Percentiles rank a stretch among this genome's conserved stretches.
phyloP scores from a whole-genome alignment of 208 protist genomes.

The Entamoeba invadens region DNA sequence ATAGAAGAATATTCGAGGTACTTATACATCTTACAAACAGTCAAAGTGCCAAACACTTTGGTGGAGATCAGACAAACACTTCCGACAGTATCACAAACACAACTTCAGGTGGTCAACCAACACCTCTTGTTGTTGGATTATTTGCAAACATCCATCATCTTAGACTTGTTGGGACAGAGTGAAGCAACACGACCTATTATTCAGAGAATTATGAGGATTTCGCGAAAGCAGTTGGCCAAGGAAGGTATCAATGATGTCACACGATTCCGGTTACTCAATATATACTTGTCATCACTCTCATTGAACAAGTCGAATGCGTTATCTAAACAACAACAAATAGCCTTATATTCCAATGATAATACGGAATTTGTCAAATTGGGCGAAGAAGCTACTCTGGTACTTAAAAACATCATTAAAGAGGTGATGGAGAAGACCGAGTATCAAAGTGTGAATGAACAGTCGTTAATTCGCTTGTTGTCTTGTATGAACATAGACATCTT shows the following conservation, averaged over 20 bases:
- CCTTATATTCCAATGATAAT: not conserved
- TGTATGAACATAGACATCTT: not conserved
- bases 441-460: not conserved
- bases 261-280: not conserved
- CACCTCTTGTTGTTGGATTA: not conserved
- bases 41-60: not conserved
- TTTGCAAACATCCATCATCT: not conserved
- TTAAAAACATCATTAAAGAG: not conserved
- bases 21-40: not conserved
- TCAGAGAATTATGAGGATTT: not conserved
- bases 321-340: not conserved
- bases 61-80: not conserved
- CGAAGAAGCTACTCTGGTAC: not conserved
- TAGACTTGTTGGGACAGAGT: not conserved
- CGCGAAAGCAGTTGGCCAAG: not conserved
- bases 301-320: not conserved
- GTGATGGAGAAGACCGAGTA: not conserved
- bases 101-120: not conserved
- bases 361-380: not conserved
- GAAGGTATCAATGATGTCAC: not conserved
- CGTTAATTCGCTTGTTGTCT: not conserved
- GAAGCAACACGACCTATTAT: not conserved
- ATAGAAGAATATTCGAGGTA: not conserved
- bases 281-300: not conserved
- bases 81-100: not conserved